Conservation (phyloP, 352 stramenopile species). For the Pelagophyceae sp. region DNA sequence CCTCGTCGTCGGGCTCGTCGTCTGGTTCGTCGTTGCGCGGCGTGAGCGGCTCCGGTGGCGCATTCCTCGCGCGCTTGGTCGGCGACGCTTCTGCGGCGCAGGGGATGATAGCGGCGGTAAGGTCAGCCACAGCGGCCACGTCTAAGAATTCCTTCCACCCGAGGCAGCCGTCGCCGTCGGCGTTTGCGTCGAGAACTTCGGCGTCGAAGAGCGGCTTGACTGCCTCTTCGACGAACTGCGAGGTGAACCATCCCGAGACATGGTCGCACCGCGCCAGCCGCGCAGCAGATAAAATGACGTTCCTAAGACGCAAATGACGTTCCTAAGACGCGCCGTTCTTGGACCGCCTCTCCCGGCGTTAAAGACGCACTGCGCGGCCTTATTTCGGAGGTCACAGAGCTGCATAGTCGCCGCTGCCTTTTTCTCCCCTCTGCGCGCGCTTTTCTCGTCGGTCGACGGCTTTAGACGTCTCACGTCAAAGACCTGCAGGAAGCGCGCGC, state of each 20-base stretch:
- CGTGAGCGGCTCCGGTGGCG: no score
- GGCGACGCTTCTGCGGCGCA: neutral
- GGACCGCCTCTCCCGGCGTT: no score
- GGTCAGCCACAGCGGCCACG: neutral
- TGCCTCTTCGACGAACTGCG: neutral
- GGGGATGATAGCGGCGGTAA: neutral
- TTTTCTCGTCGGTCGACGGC: neutral
- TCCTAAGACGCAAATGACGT: no score
- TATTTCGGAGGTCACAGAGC: neutral
- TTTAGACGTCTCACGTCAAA: neutral
- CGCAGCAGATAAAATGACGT: neutral
- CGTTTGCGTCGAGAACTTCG: neutral
- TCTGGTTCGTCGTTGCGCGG: no score
- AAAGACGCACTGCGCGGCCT: neutral
- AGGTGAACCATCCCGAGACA: neutral
- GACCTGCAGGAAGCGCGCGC: neutral
- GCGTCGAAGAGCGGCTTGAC: neutral
- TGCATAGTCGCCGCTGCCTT: neutral
- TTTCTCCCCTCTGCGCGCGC: no score
- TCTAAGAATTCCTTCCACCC: neutral
- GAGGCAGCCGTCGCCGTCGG: neutral
- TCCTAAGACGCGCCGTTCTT: no score
- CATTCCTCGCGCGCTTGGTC: no score
- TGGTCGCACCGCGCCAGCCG: neutral
- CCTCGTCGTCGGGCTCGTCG: no score